Evolutionary conservation across 768 basidiomycete species (phyloP).

Genomic region (Boletales sp.): DNA sequence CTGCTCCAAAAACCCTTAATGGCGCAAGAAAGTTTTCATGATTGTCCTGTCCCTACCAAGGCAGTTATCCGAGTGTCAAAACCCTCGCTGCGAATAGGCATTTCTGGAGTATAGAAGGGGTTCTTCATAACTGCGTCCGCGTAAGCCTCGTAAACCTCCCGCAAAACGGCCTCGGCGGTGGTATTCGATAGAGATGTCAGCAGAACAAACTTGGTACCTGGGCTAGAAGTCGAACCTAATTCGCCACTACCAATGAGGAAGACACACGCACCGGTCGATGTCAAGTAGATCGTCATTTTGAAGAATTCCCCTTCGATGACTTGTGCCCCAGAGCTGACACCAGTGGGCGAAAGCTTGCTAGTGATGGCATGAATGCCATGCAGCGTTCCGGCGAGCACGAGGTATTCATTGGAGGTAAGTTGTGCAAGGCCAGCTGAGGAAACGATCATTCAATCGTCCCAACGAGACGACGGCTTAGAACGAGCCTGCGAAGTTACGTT

Average conservation of each 20-base stretch:
- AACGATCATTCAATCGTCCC: not conserved
- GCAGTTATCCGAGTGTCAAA: conserved; percentile 74
- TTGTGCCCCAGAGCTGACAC: conserved; percentile 81
- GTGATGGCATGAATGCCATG: conserved; percentile 99
- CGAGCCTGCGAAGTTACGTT: conserved; percentile 85
- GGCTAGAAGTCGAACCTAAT: not conserved
- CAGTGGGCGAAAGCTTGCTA: conserved; percentile 80
- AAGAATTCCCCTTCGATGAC: conserved; percentile 96
- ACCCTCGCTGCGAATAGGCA: conserved; percentile 91
- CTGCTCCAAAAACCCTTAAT: not conserved
- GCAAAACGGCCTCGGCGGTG: conserved; percentile 65
- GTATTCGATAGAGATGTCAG: conserved; percentile 77
- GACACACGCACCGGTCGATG: conserved; percentile 68
- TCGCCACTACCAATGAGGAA: not conserved
- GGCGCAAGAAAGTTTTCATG: conserved; percentile 10
- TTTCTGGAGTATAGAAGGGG: conserved; percentile 98
- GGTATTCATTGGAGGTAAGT: conserved; percentile 89
- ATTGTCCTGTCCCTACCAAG: conserved; percentile 47
- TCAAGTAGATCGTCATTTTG: conserved; percentile 89
- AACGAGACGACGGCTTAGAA: conserved; percentile 2
- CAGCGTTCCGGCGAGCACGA: conserved; percentile 93
- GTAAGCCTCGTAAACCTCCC: conserved; percentile 90
- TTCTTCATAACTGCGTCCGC: conserved; percentile 98
- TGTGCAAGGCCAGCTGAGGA: conserved; percentile 82
- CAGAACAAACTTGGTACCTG: conserved; percentile 92